phyloP scores from a whole-genome alignment of 495 filamentous ascomycete genomes.

The Pseudoneurospora amorphoporcata region DNA sequence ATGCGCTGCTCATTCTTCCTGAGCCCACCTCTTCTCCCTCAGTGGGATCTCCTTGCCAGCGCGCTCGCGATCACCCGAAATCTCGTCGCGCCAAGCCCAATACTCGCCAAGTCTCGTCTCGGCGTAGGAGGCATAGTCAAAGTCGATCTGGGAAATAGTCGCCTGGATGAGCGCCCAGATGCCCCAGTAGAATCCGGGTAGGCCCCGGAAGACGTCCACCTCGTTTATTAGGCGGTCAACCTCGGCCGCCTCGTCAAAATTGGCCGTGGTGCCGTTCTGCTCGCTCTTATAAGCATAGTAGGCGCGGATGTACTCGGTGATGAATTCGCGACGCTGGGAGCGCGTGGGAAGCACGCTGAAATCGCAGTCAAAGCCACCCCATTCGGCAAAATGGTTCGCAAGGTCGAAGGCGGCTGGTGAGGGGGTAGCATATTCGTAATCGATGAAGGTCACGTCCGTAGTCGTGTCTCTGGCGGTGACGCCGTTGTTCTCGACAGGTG shows the following conservation, averaged over 20 bases:
- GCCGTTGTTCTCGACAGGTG: slow-evolving; percentile 17
- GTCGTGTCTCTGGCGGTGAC: slow-evolving; percentile 17
- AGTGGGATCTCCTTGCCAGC: slow-evolving; percentile 53
- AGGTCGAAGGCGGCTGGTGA: slow-evolving; percentile 96
- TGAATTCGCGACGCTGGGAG: slow-evolving; percentile 67
- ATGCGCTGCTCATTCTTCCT: slow-evolving; percentile 28
- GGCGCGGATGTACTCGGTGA: slow-evolving; percentile 64
- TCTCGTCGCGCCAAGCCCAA: slow-evolving; percentile 81
- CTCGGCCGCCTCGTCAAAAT: slow-evolving; percentile 49
- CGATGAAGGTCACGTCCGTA: slow-evolving; percentile 74
- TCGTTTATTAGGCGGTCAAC: slow-evolving; percentile 53
- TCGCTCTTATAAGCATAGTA: slow-evolving; percentile 50
- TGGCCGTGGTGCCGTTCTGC: slow-evolving; percentile 24
- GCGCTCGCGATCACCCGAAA: slow-evolving; percentile 46
- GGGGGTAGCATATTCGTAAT: slow-evolving; percentile 94
- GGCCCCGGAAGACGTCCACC: slow-evolving; percentile 77
- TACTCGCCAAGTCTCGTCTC: slow-evolving; percentile 85
- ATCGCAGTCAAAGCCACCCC: slow-evolving; percentile 95
- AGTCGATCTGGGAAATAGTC: slow-evolving; percentile 90
- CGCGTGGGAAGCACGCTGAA: slow-evolving; percentile 71
- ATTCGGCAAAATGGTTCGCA: slow-evolving; percentile 98
- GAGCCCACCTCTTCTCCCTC: slow-evolving; percentile 77
- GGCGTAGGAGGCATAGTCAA: slow-evolving; percentile 91
- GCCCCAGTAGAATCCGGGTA: slow-evolving; percentile 85
- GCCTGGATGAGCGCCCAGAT: slow-evolving; percentile 97